phyloP scores from a whole-genome alignment of 805 yeast genomes.

The Starmerella floricola region DNA sequence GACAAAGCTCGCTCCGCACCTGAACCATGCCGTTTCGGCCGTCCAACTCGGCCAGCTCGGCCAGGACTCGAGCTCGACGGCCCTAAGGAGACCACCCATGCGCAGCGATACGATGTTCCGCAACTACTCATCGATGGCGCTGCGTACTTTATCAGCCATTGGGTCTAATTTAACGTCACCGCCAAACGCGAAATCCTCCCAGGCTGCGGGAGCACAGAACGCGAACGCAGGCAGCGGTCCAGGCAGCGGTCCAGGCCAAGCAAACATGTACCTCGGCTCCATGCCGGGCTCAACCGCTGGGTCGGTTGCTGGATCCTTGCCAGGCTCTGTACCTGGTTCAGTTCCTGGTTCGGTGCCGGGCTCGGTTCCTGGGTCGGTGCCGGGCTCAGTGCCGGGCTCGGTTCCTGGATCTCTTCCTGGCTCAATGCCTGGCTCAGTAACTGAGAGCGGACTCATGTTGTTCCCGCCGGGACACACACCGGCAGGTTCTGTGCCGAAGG shows the following conservation, averaged over 20 bases:
- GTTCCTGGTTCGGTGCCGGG: slow-evolving; percentile 1
- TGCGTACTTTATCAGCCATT: neutral
- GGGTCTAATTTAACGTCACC: neutral
- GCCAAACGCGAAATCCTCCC: neutral
- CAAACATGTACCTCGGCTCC: too few relatives aligned
- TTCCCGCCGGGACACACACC: too few relatives aligned
- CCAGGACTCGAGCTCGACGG: too few relatives aligned
- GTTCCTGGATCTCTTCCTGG: neutral
- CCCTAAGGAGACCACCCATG: too few relatives aligned
- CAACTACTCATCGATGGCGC: too few relatives aligned
- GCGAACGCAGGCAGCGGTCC: too few relatives aligned
- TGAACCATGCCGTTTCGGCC: too few relatives aligned
- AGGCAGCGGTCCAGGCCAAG: too few relatives aligned
- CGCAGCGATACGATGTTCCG: too few relatives aligned
- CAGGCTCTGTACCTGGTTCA: neutral
- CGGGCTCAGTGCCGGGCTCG: slow-evolving; percentile 1
- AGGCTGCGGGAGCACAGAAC: neutral
- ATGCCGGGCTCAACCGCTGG: neutral
- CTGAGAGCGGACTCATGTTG: neutral
- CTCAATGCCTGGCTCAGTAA: slow-evolving; percentile 1
- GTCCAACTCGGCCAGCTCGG: too few relatives aligned
- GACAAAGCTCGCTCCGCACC: too few relatives aligned
- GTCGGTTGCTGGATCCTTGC: neutral
- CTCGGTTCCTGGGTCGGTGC: slow-evolving; percentile 3
- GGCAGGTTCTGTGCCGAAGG: too few relatives aligned